Base-by-base conservation (phyloP, 805 yeast species). In the Starmerella roubikii region DNA sequence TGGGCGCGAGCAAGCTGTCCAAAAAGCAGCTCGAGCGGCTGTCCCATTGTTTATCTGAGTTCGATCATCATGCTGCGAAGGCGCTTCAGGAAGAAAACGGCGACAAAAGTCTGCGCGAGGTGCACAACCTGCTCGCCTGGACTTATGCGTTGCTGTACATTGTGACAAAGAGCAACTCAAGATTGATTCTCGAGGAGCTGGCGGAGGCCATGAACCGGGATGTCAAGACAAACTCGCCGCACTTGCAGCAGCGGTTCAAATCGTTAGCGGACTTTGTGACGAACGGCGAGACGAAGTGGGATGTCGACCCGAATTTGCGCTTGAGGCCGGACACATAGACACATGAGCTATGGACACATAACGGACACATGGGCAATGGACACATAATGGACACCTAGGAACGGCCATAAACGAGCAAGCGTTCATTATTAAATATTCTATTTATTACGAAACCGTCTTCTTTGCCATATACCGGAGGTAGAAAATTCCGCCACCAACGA, bases 101-200 rank as follows among this genome's bases (percentile, higher is more conserved):
- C n/a, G 16, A 18, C 24, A 12, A n/a, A 17, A 4, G 4, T 7
- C 16, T 20, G 24, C 33, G 12, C 12, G 68, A 67, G 41, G 81
- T 93, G 7, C 66, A 97, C 42, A 72, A 74, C 31, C 72, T 83
- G 1, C 64, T 91, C 37, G 81, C 84, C 62, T 91, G 97, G 96
- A 74, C 95, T 0, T 86, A 82, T 59, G 85, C 83, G 2, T 71
- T 84, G 49, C 76, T 83, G 11, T 88, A 62, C 53, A 82, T 76
- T 54, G 62, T 84, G 25, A 67, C 65, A 29, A 56, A 61, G 23
- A 60, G 62, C 5, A 67, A 69, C 37, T 67, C 74, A 41, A 68
- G 69, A 40, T 65, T 67, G 27, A 68, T 82, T 6, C 72, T 84
- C 50, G 93, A 83, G 51, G 72, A 69, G 41, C 75, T 75, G 52